These are phyloP conservation scores for Solanum bulbocastanum DNA, from an alignment of 257 asterid species.

Conservation along the genomic window DNA sequence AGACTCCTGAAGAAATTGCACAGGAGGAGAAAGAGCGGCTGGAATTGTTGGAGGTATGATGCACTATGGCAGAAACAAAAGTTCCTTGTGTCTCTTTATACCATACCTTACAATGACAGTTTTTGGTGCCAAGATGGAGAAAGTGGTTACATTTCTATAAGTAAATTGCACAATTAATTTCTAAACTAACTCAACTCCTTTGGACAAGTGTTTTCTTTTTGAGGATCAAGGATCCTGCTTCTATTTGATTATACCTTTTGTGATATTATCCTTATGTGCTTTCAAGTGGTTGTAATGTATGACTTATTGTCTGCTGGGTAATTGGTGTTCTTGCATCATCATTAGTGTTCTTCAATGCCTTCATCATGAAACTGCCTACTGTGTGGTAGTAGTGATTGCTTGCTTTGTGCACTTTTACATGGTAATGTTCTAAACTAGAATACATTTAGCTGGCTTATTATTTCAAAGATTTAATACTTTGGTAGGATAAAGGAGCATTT, in stretches of 20 bases:
- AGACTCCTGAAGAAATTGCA: slow-evolving; percentile 88
- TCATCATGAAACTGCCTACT: neutral
- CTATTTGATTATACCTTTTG: neutral
- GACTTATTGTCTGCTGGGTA: neutral
- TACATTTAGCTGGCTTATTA: neutral
- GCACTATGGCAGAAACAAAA: neutral
- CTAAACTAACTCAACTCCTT: neutral
- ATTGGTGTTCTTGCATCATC: neutral
- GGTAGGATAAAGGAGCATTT: neutral
- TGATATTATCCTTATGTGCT: neutral
- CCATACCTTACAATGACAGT: neutral
- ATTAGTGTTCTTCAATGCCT: neutral
- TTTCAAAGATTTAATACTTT: neutral
- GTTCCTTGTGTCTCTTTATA: neutral
- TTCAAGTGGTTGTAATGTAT: neutral
- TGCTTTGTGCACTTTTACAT: neutral
- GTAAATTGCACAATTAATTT: neutral
- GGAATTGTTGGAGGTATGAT: slow-evolving; percentile 73
- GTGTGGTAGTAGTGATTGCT: neutral
- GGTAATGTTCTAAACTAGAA: neutral
- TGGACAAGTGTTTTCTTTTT: neutral
- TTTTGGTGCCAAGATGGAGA: neutral
- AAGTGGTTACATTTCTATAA: neutral
- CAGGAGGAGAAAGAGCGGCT: slow-evolving; percentile 94
- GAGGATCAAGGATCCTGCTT: neutral